Evolutionary conservation across 306 rosid species (phyloP), one percentile per base, ranked within the genome.

Genomic region (Cyclanthera cordifolia): DNA sequence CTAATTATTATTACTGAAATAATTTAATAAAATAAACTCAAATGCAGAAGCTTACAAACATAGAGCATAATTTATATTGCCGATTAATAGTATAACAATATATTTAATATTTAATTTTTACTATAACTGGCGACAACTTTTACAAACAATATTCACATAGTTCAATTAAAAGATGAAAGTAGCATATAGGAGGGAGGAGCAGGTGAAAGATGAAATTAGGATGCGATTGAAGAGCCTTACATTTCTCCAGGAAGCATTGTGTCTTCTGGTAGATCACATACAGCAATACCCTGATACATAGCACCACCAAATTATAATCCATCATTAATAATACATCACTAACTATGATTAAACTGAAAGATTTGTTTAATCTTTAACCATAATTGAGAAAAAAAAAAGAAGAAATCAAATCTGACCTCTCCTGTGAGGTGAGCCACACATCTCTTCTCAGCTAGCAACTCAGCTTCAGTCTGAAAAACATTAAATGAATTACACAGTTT

Each of bases 221-320:
- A 39, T 61, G 68, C 10, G 48, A 60, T 16, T 67, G 28, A 49
- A 15, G 58, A 24, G 6, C 39, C 6, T 82, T 81, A 93, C 96
- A 93, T 85, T 83, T 93, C 99, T 77, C 96, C 95, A 0, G 99
- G 99, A 72, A 90, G 96, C 99, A 90, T 90, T 23, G 99, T 93
- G 80, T 93, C 96, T 74, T 84, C 96, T 9, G 95, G 96, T 67
- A 93, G 82, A 80, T 90, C 99, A 82, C 99, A 93, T 46, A 84
- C 82, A 67, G 91, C 95, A 66, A 90, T 63, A 55, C 99, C 99
- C 96, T 92, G 80, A 57, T n/a, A n/a, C n/a, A n/a, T 19, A 75
- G 1, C 11, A 45, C 6, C 5, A 1, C 39, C 12, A 49, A 23
- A 11, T 16, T 2, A 73, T 4, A 37, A 25, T 39, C 50, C 51